Evolutionary conservation across 1,284 basidiomycete species (phyloP), one percentile per base, ranked within the genome.

Genomic region (Fomitopsis schrenkii): DNA sequence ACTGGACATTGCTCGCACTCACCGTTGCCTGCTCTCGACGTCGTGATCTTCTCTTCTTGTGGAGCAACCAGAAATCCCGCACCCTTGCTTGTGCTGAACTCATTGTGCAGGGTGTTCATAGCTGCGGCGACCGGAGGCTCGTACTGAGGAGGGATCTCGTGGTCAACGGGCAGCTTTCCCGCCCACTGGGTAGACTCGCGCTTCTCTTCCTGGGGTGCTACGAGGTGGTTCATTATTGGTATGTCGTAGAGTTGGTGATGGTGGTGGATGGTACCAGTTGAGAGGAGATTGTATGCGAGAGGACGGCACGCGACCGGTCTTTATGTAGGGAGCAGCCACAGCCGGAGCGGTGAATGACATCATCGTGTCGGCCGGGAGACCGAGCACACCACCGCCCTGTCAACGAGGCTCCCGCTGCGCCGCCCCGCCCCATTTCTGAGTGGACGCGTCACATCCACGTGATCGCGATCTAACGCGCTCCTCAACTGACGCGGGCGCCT

Each of bases 191-290:
- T 42, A 2, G 45, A 40, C 41, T 56, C 58, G 46, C 54, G 58
- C 60, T 66, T 67, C 62, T 69, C 64, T 36, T 66, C 64, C 59
- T 64, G 64, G 30, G 63, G 62, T 30, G 65, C 42, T 41, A 64
- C 57, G 57, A 67, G 62, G 55, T 64, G 61, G 59, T 61, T 68
- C 68, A 68, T 68, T 57, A 35, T 62, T 44, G 36, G 45, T 46
- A 22, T 40, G 45, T n/a, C 4, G 38, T 26, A 52, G 41, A 35
- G 14, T 61, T 26, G 19, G 40, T 17, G 3, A 48, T n/a, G 35
- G 22, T 36, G n/a, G n/a, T n/a, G n/a, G n/a, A n/a, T n/a, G n/a
- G n/a, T n/a, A n/a, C n/a, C n/a, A n/a, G 44, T 28, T n/a, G n/a
- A 44, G 17, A 52, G n/a, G 44, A 12, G 35, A 42, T 40, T 38